Evolutionary conservation across 78 protist genomes (phyloP).

Genomic region (Planoprotostelium fungivorum): DNA sequence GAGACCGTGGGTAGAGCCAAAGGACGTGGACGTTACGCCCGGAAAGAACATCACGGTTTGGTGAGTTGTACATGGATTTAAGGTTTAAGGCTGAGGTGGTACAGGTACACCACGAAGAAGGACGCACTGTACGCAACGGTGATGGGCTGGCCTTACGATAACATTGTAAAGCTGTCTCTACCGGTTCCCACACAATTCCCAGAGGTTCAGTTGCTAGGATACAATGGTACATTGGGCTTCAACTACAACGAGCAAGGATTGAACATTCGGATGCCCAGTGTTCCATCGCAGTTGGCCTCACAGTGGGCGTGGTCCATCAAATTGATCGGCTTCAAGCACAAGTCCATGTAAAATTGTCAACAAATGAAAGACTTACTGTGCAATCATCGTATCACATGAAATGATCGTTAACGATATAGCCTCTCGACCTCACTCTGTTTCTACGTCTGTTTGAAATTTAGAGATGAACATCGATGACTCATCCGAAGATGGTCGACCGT

Average conservation of each 20-base stretch:
- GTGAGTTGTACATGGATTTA: not conserved
- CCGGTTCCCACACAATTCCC: not conserved
- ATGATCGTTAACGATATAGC: no score
- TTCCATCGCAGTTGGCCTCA: not conserved
- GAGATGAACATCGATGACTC: no score
- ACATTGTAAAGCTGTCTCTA: not conserved
- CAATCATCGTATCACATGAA: no score
- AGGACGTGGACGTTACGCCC: conserved; percentile 9
- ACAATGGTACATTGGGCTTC: not conserved
- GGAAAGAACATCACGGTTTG: not conserved
- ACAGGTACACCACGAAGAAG: not conserved
- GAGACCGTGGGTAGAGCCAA: conserved; percentile 36
- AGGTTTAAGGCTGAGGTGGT: not conserved
- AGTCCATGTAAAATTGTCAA: no score
- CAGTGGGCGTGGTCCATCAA: not conserved
- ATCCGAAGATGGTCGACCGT: no score
- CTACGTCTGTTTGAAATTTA: no score
- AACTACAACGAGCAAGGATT: not conserved
- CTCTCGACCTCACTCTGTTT: no score
- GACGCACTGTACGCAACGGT: not conserved
- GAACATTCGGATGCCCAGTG: not conserved
- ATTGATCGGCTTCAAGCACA: not conserved
- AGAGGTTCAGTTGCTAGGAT: not conserved
- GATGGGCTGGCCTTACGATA: not conserved
- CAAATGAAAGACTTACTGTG: no score